Evolutionary conservation across 1,139 yeast species (phyloP).

Genomic region (Scheffersomyces illinoinensis): DNA sequence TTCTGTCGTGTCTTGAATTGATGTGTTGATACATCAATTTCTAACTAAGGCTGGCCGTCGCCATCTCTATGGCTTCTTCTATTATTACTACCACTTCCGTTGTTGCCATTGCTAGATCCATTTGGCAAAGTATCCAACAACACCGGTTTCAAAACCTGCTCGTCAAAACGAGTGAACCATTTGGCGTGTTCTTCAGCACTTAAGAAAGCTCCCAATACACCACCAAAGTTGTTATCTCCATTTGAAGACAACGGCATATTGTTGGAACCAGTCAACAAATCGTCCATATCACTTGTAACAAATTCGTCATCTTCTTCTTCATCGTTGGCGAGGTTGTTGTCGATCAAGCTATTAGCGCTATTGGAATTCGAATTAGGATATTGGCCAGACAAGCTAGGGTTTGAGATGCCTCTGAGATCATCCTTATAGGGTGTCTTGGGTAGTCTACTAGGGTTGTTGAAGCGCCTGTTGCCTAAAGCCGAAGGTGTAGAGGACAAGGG

Average conservation of each 20-base stretch:
- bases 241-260: constrained; percentile 1
- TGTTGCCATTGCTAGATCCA: constrained; percentile 7
- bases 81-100: neutral
- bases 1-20: neutral
- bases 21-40: too few species aligned
- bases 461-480: constrained; percentile 38
- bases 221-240: constrained; percentile 15
- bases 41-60: neutral
- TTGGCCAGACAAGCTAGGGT: constrained; percentile 3
- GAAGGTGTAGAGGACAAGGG: constrained; percentile 23
- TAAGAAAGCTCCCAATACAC: constrained; percentile 43
- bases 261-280: constrained; percentile 22
- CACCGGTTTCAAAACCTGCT: constrained; percentile 94
- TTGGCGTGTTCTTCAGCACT: constrained; percentile 77
- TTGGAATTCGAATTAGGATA: constrained; percentile 3
- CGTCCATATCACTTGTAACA: constrained; percentile 42
- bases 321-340: constrained; percentile 10
- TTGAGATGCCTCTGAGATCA: constrained; percentile 6
- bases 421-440: constrained; percentile 12
- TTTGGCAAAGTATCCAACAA: constrained; percentile 60
- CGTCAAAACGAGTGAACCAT: constrained; percentile 94
- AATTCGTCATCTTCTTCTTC: constrained; percentile 38
- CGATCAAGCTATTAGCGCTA: constrained; percentile 2
- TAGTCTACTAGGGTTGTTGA: constrained; percentile 6
- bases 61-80: neutral